A percentile compares a stretch with the other conserved stretches of the same genome.
phyloP scores from a whole-genome alignment of 75 land plant species.

The Ceratopteris richardii region DNA sequence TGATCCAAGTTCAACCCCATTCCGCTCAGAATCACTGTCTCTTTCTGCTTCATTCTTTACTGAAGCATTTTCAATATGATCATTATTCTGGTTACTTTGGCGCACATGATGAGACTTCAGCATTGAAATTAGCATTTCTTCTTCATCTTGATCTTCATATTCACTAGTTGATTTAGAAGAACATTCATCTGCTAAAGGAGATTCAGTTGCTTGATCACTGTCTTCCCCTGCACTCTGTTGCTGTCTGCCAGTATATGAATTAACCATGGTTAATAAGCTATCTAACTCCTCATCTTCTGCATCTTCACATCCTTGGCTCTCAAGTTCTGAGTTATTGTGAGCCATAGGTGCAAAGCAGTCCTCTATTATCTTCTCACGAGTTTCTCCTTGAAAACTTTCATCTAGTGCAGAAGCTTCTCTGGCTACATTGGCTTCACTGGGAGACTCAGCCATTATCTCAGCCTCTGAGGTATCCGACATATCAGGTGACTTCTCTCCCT shows the following conservation, averaged over 20 bases:
- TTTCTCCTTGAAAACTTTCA: constrained; percentile 9
- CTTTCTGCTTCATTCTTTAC: background rate
- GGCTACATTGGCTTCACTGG: background rate
- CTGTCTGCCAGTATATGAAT: background rate
- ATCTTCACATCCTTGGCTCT: constrained; percentile 7
- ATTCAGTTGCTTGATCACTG: constrained; percentile 4
- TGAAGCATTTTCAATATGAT: background rate
- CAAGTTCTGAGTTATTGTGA: constrained; percentile 23
- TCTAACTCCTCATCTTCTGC: constrained; percentile 33
- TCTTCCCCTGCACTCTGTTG: background rate
- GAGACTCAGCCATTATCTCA: background rate
- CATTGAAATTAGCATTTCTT: constrained; percentile 43
- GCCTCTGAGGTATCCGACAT: background rate
- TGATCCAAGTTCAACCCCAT: background rate
- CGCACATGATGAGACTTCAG: constrained; percentile 26
- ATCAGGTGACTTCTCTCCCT: background rate
- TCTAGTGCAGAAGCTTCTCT: background rate
- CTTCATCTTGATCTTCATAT: constrained; percentile 15
- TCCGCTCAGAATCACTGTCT: background rate
- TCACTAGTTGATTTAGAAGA: constrained; percentile 3
- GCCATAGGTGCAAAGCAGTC: constrained; percentile 13
- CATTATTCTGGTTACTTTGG: background rate
- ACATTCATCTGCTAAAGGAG: background rate
- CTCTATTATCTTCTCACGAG: constrained; percentile 6
- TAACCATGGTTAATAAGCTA: background rate